Percentiles rank a stretch among this genome's conserved stretches.
These are phyloP conservation scores for Coffea canephora DNA, from an alignment of 257 asterid species.

Conservation along the genomic window DNA sequence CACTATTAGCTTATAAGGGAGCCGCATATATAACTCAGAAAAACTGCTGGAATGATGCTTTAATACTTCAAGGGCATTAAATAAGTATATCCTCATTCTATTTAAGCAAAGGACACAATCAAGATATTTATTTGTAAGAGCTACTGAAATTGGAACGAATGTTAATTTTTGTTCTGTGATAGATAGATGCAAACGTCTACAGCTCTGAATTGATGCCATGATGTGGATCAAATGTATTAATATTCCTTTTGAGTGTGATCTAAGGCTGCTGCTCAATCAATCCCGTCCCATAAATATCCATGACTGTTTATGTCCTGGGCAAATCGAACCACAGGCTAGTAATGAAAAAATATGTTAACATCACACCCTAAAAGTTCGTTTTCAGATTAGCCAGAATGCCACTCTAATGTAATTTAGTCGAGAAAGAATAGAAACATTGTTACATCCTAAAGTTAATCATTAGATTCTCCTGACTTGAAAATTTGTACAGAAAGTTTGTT, in stretches of 20 bases:
- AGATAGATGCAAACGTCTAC: too few relatives aligned
- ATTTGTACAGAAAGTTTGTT: background rate
- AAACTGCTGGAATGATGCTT: background rate
- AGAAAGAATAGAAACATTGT: background rate
- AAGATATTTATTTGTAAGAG: background rate
- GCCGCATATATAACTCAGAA: background rate
- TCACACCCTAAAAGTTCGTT: background rate
- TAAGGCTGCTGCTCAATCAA: too few relatives aligned
- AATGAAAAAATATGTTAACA: background rate
- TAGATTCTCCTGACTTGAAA: background rate
- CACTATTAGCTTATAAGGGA: background rate
- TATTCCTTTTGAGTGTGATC: too few relatives aligned
- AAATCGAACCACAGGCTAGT: too few relatives aligned
- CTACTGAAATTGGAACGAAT: background rate
- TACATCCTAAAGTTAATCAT: background rate
- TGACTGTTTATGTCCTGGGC: too few relatives aligned
- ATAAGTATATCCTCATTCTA: background rate
- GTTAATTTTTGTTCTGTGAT: too few relatives aligned
- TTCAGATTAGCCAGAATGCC: too few relatives aligned
- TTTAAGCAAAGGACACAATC: background rate
- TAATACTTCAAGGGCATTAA: background rate
- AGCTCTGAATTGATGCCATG: too few relatives aligned
- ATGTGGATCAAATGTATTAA: too few relatives aligned
- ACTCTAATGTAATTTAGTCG: background rate
- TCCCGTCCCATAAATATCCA: too few relatives aligned